Percentiles rank a stretch among this genome's conserved stretches.
These are phyloP conservation scores for Rubus idaeus DNA, from an alignment of 306 rosid species.

Conservation along the genomic window DNA sequence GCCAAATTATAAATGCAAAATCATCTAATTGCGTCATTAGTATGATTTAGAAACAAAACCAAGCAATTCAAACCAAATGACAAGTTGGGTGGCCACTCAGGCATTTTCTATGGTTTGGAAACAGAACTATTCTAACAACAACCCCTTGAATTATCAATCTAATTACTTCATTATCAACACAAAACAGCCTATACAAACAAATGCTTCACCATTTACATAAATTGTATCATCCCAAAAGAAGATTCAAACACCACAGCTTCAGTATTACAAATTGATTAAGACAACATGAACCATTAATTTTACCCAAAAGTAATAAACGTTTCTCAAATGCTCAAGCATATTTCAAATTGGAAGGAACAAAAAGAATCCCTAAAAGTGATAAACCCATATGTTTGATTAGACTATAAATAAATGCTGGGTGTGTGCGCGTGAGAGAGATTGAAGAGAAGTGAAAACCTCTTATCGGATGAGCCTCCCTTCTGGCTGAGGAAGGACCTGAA, in stretches of 20 bases:
- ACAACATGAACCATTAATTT: no score
- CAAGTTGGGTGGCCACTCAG: not conserved
- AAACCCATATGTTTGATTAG: not conserved
- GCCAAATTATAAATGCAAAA: not conserved
- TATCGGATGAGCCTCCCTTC: conserved; percentile 94
- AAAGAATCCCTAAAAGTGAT: not conserved
- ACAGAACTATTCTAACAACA: not conserved
- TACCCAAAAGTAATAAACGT: not conserved
- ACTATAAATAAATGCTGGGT: not conserved
- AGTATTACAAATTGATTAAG: not conserved
- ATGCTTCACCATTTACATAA: not conserved
- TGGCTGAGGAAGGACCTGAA: conserved; percentile 99
- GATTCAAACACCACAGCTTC: not conserved
- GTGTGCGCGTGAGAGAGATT: not conserved
- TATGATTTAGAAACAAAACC: not conserved
- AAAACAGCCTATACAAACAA: not conserved
- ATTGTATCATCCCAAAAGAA: not conserved
- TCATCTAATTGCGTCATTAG: not conserved
- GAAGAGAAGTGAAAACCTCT: conserved; percentile 51
- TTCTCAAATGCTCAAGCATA: not conserved
- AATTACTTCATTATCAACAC: not conserved
- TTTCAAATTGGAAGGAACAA: not conserved
- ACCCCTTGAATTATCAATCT: not conserved
- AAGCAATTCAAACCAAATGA: not conserved
- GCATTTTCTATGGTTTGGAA: no score